Percentiles rank a stretch among this genome's conserved stretches.
Evolutionary conservation across 2,329 filamentous ascomycete species (phyloP).

Genomic region (Epichloe elymi): DNA sequence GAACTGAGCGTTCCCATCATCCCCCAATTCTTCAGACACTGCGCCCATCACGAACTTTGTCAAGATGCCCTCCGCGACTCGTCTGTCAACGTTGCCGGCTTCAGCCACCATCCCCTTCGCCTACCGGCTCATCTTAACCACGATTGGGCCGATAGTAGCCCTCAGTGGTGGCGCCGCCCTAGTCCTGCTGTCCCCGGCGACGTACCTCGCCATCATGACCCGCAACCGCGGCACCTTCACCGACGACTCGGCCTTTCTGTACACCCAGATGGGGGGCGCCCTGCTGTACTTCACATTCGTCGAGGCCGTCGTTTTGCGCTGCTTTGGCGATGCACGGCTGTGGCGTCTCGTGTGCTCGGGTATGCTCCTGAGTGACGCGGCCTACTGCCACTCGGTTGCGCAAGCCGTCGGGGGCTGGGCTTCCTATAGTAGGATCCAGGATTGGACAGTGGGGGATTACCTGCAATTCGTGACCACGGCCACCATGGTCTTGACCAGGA

Average conservation of each 20-base stretch:
- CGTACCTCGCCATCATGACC: conserved; percentile 18
- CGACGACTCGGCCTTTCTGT: conserved; percentile 12
- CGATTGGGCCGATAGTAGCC: conserved; percentile 23
- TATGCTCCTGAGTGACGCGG: conserved; percentile 23
- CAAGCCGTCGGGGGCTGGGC: conserved; percentile 23
- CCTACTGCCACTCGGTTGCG: conserved; percentile 16
- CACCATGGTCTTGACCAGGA: conserved; percentile 16
- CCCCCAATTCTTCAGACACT: too few relatives aligned
- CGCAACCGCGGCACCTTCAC: conserved; percentile 11
- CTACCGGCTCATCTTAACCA: conserved; percentile 20
- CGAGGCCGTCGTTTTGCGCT: conserved; percentile 21
- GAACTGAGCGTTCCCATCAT: too few relatives aligned
- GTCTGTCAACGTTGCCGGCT: conserved; percentile 1
- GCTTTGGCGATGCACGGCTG: conserved; percentile 18
- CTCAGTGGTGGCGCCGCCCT: conserved; percentile 18
- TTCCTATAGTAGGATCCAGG: conserved; percentile 10
- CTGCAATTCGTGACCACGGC: conserved; percentile 14
- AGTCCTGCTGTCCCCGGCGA: conserved; percentile 14
- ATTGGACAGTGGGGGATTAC: conserved; percentile 19
- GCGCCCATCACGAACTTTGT: too few relatives aligned
- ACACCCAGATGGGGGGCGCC: conserved; percentile 6
- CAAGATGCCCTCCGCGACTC: not conserved
- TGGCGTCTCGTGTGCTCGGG: conserved; percentile 23
- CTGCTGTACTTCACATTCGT: conserved; percentile 24
- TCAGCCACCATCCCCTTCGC: conserved; percentile 15